Base-by-base conservation (phyloP, 2,329 filamentous ascomycete genomes). In the Fusarium nisikadoi region DNA sequence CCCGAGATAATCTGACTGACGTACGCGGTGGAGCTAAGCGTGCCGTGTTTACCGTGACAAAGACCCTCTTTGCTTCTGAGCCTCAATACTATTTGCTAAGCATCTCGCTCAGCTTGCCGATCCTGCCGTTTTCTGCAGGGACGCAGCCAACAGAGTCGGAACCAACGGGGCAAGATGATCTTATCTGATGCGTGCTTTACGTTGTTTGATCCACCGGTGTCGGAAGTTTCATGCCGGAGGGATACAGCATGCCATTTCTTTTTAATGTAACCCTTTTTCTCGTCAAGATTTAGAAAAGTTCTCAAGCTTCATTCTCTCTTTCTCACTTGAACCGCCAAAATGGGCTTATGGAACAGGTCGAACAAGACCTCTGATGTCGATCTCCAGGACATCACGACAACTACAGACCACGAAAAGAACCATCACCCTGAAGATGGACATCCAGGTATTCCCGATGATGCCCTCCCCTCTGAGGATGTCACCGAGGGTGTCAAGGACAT, bases 111-210 rank as follows among this genome's bases (percentile, higher is more conserved):
- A n/a, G 5, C 29, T 20, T 74, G 71, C 72, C 71, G 68, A 62
- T 53, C 58, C 31, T 74, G 56, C 72, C 72, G 72, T 16, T 29
- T 41, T 42, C 35, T 35, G 57, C 35, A 41, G 27, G 36, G 39
- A 38, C 50, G 11, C 14, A 17, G 14, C 42, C 60, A 54, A 45
- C 17, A 50, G 38, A n/a, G 57, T 63, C 46, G 57, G 71, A 55
- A 66, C 47, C 29, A 63, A 71, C 56, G 13, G 47, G 23, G 11
- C 36, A 25, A 62, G 47, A 60, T 70, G 62, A 74, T 74, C 72
- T 74, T 74, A 74, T 74, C 72, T 60, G 69, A 74, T 74, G 72
- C 68, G 65, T 33, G 33, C 45, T 72, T 74, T 74, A 60, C 25
- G 19, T 36, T 23, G 27, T 39, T 38, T 39, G 43, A 29, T 54